These are phyloP conservation scores for Tothia fuscella DNA, from an alignment of 2,329 filamentous ascomycete species.

Conservation along the genomic window DNA sequence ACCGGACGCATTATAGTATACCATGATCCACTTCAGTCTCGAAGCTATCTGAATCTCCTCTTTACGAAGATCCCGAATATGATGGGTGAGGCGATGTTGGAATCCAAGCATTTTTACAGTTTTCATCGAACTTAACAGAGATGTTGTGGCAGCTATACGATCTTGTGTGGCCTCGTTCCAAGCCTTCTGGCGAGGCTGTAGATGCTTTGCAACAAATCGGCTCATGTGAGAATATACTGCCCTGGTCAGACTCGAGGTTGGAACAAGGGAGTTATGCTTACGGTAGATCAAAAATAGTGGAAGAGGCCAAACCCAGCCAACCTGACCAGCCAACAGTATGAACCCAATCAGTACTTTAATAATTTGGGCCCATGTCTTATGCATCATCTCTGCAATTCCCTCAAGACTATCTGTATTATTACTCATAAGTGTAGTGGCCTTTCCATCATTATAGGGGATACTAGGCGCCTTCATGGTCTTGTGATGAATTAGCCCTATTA, in stretches of 20 bases:
- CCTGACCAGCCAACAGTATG: not conserved
- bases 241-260: not conserved
- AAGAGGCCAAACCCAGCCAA: not conserved
- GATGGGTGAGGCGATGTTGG: not conserved
- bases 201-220: not conserved
- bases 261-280: not conserved
- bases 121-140: slow-evolving; percentile 4
- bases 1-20: not conserved
- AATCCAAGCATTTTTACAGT: slow-evolving; percentile 5
- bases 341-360: slow-evolving; percentile 1
- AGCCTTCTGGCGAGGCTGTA: not conserved
- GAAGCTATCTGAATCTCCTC: not conserved
- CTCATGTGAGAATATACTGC: not conserved
- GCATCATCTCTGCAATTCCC: not conserved
- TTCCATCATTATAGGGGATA: not conserved
- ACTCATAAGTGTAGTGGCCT: not conserved
- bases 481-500: slow-evolving; percentile 12
- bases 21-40: not conserved
- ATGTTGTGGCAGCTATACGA: not conserved
- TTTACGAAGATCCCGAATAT: not conserved
- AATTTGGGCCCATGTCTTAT: not conserved
- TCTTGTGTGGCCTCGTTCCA: slow-evolving; percentile 5
- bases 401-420: not conserved
- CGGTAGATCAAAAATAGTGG: not conserved
- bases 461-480: not conserved